Evolutionary conservation across 495 filamentous ascomycete species (phyloP).

Genomic region (Sporormia fimetaria): DNA sequence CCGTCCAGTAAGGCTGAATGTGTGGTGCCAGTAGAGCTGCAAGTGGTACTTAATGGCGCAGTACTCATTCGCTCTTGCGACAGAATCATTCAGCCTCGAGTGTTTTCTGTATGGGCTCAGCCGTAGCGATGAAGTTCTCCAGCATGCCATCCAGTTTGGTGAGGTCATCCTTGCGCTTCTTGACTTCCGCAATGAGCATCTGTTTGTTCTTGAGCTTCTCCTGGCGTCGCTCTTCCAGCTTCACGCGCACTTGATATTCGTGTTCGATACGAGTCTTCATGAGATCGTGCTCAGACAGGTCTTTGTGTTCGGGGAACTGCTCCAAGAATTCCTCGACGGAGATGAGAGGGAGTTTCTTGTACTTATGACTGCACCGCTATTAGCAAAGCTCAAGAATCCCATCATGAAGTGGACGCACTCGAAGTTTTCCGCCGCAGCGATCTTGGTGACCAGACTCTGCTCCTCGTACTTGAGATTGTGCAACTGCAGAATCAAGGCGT

Average conservation of each 20-base stretch:
- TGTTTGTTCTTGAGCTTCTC: constrained; percentile 83
- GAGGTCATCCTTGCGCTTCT: constrained; percentile 87
- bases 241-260: constrained; percentile 74
- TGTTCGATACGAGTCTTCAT: constrained; percentile 91
- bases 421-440: constrained; percentile 79
- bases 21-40: too few relatives aligned
- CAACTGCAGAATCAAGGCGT: constrained; percentile 78
- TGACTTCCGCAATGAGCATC: constrained; percentile 83
- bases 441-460: constrained; percentile 78
- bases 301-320: constrained; percentile 60
- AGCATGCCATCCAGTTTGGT: constrained; percentile 78
- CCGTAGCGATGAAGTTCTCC: constrained; percentile 74
- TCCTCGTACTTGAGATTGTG: constrained; percentile 98
- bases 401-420: constrained; percentile 50
- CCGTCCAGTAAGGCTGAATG: too few relatives aligned
- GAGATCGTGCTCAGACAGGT: constrained; percentile 59
- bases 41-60: too few relatives aligned
- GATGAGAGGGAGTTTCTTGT: constrained; percentile 73
- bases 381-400: constrained; percentile 10
- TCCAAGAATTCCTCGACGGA: constrained; percentile 71
- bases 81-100: constrained; percentile 14
- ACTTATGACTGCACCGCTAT: constrained; percentile 59
- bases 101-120: constrained; percentile 16
- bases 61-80: too few relatives aligned
- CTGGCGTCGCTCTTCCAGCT: constrained; percentile 75